Evolutionary conservation across 768 basidiomycete genomes (phyloP), one percentile per base, ranked within the genome.

Genomic region (Brasilioporus rufonigricans): DNA sequence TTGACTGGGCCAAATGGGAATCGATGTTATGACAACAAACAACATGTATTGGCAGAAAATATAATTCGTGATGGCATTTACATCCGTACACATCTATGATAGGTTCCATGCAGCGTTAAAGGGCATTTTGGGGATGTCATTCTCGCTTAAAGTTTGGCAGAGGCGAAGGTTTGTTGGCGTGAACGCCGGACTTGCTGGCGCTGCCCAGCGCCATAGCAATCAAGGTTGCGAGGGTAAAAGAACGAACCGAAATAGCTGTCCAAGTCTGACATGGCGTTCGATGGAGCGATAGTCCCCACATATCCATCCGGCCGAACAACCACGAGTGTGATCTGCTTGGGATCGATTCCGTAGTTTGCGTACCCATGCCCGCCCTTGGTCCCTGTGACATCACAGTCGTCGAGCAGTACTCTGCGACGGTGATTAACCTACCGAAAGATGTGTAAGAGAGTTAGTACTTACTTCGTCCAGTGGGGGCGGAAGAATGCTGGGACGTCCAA

Each of bases 191-290:
- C 5, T 21, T 39, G 39, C 19, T 39, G 39, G 19, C 39, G 6
- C 21, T 39, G 39, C 19, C 39, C 39, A 21, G 19, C 39, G 19
- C 39, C 39, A 12, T 39, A 39, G 39, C 19, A 39, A 12, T 39
- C 39, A 12, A 39, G 39, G 19, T 39, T 39, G 12, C 39, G 39
- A 16, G 32, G 29, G 19, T 62, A 46, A 65, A 78, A 70, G 59
- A 87, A 84, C 2, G 65, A 61, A 0, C 66, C 63, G 44, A 88
- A 82, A 61, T 86, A 87, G 2, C 24, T 14, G 29, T 75, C 69
- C 43, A 88, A 40, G 16, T 75, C 73, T 12, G 49, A 50, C 33
- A 69, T 12, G 5, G 57, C 62, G 27, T 19, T 56, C 27, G 65
- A 56, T 14, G 70, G 65, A 16, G 65, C 63, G 27, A 74, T 56